Conservation (phyloP, 305 asterid genomes). For the Fraxinus floribunda region DNA sequence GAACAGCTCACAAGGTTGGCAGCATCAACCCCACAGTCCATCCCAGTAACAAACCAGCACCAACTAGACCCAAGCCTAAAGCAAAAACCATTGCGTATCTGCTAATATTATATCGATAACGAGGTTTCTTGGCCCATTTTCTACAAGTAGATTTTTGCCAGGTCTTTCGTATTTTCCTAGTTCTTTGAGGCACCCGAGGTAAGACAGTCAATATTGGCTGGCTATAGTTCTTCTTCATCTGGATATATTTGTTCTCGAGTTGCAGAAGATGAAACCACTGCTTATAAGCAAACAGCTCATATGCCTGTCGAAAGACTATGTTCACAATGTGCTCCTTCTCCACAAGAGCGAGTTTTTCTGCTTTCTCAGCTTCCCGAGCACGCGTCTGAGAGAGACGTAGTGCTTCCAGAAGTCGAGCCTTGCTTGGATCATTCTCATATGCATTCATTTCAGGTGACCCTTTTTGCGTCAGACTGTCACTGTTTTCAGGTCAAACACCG, state of each 20-base stretch:
- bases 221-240: conserved; percentile 46
- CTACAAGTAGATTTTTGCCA: conserved; percentile 35
- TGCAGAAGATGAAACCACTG: conserved; percentile 83
- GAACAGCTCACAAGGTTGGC: conserved; percentile 29
- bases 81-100: conserved; percentile 61
- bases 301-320: conserved; percentile 75
- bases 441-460: conserved; percentile 17
- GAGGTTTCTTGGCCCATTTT: conserved; percentile 37
- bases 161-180: conserved; percentile 33
- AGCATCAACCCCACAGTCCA: conserved; percentile 84
- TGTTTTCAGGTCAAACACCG: conserved; percentile 22
- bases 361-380: conserved; percentile 91
- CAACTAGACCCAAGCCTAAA: conserved; percentile 76
- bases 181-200: conserved; percentile 47
- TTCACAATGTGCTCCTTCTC: conserved; percentile 72
- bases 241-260: conserved; percentile 63
- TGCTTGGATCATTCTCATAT: conserved; percentile 38
- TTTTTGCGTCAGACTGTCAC: conserved; percentile 31
- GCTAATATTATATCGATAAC: conserved; percentile 32
- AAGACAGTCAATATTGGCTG: conserved; percentile 37
- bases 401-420: conserved; percentile 67
- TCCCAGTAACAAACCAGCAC: conserved; percentile 87
- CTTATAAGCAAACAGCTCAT: conserved; percentile 80
- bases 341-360: conserved; percentile 57
- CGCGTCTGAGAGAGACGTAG: conserved; percentile 90